These are phyloP conservation scores for Huntiella abstrusa DNA, from an alignment of 2,329 filamentous ascomycete genomes.

Conservation along the genomic window DNA sequence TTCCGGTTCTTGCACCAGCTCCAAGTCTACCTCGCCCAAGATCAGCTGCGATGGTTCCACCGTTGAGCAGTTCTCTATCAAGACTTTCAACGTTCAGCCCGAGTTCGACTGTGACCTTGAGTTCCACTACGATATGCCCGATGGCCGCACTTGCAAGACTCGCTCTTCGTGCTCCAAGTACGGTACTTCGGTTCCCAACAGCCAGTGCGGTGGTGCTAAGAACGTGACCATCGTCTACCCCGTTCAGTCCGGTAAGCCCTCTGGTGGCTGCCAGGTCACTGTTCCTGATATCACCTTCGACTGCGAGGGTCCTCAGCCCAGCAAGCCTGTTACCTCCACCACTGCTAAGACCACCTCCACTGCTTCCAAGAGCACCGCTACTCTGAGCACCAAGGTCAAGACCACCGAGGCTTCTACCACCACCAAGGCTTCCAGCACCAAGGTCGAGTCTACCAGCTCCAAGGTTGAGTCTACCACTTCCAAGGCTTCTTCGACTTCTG, in stretches of 20 bases:
- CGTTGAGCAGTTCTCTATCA: slow-evolving; percentile 52
- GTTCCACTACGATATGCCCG: slow-evolving; percentile 74
- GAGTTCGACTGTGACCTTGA: slow-evolving; percentile 63
- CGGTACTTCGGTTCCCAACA: slow-evolving; percentile 59
- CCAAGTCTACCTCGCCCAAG: slow-evolving; percentile 31
- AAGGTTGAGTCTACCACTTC: slow-evolving; percentile 4
- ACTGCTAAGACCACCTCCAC: slow-evolving; percentile 6
- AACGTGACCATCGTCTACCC: slow-evolving; percentile 55
- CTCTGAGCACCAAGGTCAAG: slow-evolving; percentile 12
- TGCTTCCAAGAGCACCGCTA: slow-evolving; percentile 12
- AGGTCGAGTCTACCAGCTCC: slow-evolving; percentile 9
- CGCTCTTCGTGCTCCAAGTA: slow-evolving; percentile 44
- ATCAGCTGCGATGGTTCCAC: slow-evolving; percentile 33
- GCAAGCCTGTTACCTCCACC: slow-evolving; percentile 12
- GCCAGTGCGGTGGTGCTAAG: slow-evolving; percentile 80
- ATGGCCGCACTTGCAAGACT: slow-evolving; percentile 68
- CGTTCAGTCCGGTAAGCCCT: slow-evolving; percentile 34
- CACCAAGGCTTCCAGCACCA: slow-evolving; percentile 10
- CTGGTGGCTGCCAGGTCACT: slow-evolving; percentile 48
- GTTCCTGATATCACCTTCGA: slow-evolving; percentile 61
- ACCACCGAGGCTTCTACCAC: slow-evolving; percentile 12
- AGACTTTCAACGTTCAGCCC: slow-evolving; percentile 50
- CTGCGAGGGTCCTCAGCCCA: slow-evolving; percentile 27
- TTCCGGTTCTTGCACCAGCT: slow-evolving; percentile 30
- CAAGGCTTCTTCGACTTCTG: slow-evolving; percentile 3